Base-by-base conservation (phyloP, 208 protist species). In the Acanthamoeba rhysodes region DNA sequence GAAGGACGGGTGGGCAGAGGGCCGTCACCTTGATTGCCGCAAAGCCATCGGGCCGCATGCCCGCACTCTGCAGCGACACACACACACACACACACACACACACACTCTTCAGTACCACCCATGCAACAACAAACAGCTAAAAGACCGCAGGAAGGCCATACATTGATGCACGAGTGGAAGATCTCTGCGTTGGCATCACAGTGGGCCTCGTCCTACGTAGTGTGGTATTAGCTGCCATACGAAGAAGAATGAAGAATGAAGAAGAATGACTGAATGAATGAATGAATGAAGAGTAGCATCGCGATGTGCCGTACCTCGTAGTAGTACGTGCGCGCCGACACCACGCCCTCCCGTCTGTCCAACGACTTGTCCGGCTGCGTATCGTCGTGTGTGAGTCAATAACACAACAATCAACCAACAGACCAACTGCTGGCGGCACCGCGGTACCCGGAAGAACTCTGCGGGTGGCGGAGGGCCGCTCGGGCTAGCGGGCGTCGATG, bases 101-200 rank as follows among this genome's bases (percentile, higher is more conserved):
- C 18, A 59, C 53, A 59, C 18, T 0, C 0, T 4, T 41, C 37
- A 41, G 37, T 41, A 41, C 37, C 37, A 6, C 53, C 18, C 53
- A 20, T 20, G 53, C 14, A 22, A 20, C 53, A 20, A 20, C 53
- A 76, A 59, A 29, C 8, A 14, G 55, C 5, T 10, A 70, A 29
- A 85, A 10, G 27, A 92, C 3, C 45, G 34, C 70, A 41, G 48
- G 48, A 45, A 57, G 16, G 34, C 5, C 97, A 97, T 94, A 98
- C 97, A 96, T 98, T 98, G 88, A 99, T 98, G 97, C 97, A 98
- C 96, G 98, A 98, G 95, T 99, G 98, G 96, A 99, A 98, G 41
- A 98, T 97, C 92, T 99, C 98, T 97, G 98, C 98, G 96, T 99
- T 99, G 41, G 98, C 98, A 80, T 99, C 98, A 80, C 98, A 99